Conservation (phyloP, 2,329 filamentous ascomycete species). For the Ophiostoma angusticollis region DNA sequence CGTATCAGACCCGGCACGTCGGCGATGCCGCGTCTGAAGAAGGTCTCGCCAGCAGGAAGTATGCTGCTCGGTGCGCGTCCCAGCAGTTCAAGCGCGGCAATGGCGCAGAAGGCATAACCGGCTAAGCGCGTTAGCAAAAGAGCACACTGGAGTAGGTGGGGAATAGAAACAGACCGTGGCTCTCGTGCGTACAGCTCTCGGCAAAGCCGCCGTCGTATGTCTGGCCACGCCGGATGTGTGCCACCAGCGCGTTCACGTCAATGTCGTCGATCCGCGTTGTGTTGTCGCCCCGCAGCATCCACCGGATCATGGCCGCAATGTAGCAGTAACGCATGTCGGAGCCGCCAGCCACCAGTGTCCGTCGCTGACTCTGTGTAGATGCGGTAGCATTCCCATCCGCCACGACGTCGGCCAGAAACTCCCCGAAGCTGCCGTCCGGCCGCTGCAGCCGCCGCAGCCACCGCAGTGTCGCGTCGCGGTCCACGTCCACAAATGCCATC, state of each 20-base stretch:
- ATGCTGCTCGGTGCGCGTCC: conserved; percentile 42
- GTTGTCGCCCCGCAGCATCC: conserved; percentile 59
- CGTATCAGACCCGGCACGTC: conserved; percentile 25
- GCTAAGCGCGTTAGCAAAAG: conserved; percentile 33
- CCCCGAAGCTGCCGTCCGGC: conserved; percentile 79
- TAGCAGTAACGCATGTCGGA: conserved; percentile 82
- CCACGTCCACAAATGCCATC: conserved; percentile 47
- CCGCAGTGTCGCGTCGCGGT: conserved; percentile 50
- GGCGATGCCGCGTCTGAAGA: conserved; percentile 28
- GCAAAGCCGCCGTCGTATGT: conserved; percentile 77
- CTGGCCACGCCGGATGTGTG: conserved; percentile 51
- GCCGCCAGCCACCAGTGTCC: conserved; percentile 55
- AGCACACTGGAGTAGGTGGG: conserved; percentile 1
- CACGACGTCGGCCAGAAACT: conserved; percentile 48
- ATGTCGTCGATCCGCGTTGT: conserved; percentile 51
- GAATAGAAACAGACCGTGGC: conserved; percentile 49
- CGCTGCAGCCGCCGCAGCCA: conserved; percentile 73
- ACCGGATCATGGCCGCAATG: conserved; percentile 67
- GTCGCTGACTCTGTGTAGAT: no score
- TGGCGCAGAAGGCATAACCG: conserved; percentile 82
- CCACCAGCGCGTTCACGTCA: conserved; percentile 54
- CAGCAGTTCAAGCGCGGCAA: conserved; percentile 67
- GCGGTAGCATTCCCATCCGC: conserved; percentile 2
- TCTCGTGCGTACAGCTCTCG: conserved; percentile 66
- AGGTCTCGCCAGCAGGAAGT: conserved; percentile 15